Evolutionary conservation across 495 filamentous ascomycete genomes (phyloP), one percentile per base, ranked within the genome.

Genomic region (Podospora comata): DNA sequence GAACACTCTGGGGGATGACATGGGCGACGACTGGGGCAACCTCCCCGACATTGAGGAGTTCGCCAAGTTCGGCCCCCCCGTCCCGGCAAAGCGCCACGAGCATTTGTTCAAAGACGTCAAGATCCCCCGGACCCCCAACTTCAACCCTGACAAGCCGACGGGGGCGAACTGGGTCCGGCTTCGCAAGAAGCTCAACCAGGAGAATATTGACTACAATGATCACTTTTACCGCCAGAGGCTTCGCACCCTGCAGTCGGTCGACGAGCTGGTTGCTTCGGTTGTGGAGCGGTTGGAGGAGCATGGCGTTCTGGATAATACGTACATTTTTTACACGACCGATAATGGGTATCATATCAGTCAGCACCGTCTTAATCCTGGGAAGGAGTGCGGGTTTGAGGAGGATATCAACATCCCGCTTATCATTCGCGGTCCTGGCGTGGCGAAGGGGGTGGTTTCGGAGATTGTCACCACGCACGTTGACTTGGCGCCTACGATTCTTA

Each of bases 301-400:
- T 27, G 81, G 76, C 18, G 69, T 89, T 34, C 74, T 91, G 7
- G 87, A 91, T 13, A 86, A 90, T 68, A 92, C 90, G 0, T 92
- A 87, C 67, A 83, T 93, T 59, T 82, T 93, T 62, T 92, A 89
- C 73, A 89, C 89, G 1, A 88, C 86, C 0, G 90, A 92, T 70
- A 92, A 93, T 69, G 90, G 90, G 0, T 92, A 88, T 74, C 89
- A 92, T 69, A 90, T 92, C 64, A 86, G 89, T 27, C 90, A 92
- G 69, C 90, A 93, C 72, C 83, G 90, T 5, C 71, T 92, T 34
- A 86, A 87, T 13, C 89, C 90, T 2, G 90, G 90, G 2, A 93
- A 93, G 77, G 83, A 86, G 39, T 89, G 86, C 65, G 88, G 88
- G 1, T 92, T 86, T 64, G 89, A 92, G 69, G 88, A 91, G 73